Percentiles rank a stretch among this genome's conserved stretches.
Conservation (phyloP, 1,139 yeast genomes). For the Entelexis paramagnoliae region DNA sequence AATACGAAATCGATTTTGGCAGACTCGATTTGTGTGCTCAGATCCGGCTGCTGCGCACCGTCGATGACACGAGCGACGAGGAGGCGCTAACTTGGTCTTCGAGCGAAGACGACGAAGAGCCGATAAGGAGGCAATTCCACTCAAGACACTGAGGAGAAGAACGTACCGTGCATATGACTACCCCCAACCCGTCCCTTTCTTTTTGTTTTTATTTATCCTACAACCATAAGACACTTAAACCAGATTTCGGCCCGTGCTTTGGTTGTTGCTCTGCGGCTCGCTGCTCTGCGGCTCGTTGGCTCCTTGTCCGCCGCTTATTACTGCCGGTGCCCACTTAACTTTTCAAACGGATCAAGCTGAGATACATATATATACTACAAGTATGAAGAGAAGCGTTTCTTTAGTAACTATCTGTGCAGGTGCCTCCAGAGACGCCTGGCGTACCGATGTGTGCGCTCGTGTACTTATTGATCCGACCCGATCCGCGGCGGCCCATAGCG, state of each 20-base stretch:
- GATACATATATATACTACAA: too few species aligned
- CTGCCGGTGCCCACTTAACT: too few species aligned
- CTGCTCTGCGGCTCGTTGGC: too few species aligned
- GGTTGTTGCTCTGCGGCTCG: too few species aligned
- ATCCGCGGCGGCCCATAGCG: background rate
- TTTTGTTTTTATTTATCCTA: background rate
- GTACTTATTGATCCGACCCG: background rate
- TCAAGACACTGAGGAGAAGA: background rate
- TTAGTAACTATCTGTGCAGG: background rate
- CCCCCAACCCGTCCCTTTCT: background rate
- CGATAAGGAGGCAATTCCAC: background rate
- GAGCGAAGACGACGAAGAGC: constrained; percentile 11
- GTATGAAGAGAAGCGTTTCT: too few species aligned
- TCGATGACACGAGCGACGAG: constrained; percentile 5
- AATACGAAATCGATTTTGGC: background rate
- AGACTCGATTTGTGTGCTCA: constrained; percentile 9
- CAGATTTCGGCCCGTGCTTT: too few species aligned
- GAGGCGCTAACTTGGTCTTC: constrained; percentile 16
- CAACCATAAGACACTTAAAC: too few species aligned
- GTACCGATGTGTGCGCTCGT: background rate
- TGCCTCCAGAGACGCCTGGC: background rate
- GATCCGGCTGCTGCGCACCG: constrained; percentile 11
- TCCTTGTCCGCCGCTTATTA: too few species aligned
- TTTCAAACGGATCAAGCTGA: too few species aligned
- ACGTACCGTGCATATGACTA: background rate